Evolutionary conservation across 2,329 filamentous ascomycete species (phyloP).

Genomic region (Cercospora sp.): DNA sequence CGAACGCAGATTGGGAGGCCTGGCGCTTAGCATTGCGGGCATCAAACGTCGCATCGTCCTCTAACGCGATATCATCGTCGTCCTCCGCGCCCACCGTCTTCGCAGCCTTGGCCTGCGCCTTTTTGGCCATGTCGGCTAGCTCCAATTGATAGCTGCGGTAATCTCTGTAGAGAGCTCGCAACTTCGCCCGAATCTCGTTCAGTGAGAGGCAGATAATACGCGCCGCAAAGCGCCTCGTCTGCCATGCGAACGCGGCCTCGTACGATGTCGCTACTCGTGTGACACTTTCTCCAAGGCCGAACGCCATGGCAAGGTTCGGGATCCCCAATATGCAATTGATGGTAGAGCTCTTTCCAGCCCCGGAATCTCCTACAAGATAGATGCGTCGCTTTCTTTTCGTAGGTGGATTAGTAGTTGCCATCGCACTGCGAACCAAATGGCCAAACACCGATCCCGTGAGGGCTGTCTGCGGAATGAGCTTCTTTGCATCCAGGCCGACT

Average conservation of each 20-base stretch:
- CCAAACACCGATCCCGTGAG: not conserved
- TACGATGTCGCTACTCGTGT: slow-evolving; percentile 15
- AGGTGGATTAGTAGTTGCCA: not conserved
- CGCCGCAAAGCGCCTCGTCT: not conserved
- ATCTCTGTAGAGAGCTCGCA: slow-evolving; percentile 3
- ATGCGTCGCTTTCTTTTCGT: slow-evolving; percentile 9
- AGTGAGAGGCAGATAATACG: slow-evolving; percentile 1
- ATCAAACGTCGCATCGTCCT: not conserved
- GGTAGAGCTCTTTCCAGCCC: slow-evolving; percentile 15
- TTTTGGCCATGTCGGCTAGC: not conserved
- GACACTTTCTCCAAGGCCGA: slow-evolving; percentile 6
- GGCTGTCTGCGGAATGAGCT: not conserved
- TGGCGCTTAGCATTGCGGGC: not conserved
- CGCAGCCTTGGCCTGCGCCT: not conserved
- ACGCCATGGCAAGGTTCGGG: slow-evolving; percentile 3
- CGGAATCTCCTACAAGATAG: slow-evolving; percentile 17
- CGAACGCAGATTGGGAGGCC: slow-evolving; percentile 12
- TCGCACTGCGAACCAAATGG: not conserved
- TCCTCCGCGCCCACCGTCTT: not conserved
- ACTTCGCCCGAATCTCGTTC: not conserved
- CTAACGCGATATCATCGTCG: not conserved
- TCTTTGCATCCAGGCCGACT: not conserved
- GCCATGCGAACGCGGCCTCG: slow-evolving; percentile 1
- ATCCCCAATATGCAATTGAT: slow-evolving; percentile 14
- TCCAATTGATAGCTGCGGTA: slow-evolving; percentile 8